Evolutionary conservation across 2,329 filamentous ascomycete species (phyloP), one percentile per base, ranked within the genome.

Genomic region (Cladosporium sp.): DNA sequence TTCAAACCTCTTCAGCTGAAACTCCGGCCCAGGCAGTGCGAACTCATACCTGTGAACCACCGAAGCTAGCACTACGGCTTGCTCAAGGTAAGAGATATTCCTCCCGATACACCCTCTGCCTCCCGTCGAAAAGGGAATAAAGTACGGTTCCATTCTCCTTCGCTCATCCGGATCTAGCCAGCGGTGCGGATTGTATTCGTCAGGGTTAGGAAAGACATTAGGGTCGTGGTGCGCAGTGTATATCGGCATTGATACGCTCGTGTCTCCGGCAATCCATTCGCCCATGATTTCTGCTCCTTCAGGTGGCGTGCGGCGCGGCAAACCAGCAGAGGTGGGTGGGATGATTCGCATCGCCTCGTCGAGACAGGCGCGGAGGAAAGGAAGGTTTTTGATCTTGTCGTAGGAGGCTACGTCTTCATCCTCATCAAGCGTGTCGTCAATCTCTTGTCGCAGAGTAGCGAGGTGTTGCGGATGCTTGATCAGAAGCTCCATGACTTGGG

Each of bases 331-430:
- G 0, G 84, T 77, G 0, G 86, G 84, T 0, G 88, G 87, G 63
- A 90, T 67, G 22, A 89, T 64, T 8, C 86, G 79, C 71, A 91
- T 87, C 4, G 83, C 79, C 65, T 93, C 88, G 61, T 91, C 87
- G 59, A 92, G 77, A 49, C 82, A 83, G 3, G 86, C 87, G 60
- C 89, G 85, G 5, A 93, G 79, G 63, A 91, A 92, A 0, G 80
- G 79, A 2, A 92, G 74, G 49, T 78, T 78, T 64, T 88, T 84
- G 42, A 76, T 77, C 67, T 89, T 83, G 32, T 78, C 63, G 79
- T 84, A 88, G 1, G 49, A 74, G 68, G 0, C 72, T 69, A 47
- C 77, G 73, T 50, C 69, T 4, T 56, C 54, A 20, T 50, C 52
- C 13, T 38, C 12, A 13, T 40, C 43, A 15, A 57, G 32, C 18